These are phyloP conservation scores for Kondoa subrosea DNA, from an alignment of 768 basidiomycete species.

Conservation along the genomic window DNA sequence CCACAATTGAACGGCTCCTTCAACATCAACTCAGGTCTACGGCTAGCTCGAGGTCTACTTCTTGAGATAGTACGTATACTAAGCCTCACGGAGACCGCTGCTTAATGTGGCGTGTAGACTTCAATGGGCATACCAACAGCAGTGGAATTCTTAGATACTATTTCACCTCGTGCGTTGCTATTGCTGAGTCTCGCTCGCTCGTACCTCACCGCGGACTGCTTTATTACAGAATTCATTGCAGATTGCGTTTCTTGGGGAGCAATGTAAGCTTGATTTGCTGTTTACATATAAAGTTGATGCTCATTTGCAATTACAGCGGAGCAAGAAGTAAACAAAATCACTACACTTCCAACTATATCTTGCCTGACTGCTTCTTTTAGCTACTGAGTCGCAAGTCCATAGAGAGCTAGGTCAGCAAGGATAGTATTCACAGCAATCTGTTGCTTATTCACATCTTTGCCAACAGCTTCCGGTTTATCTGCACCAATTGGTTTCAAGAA, in stretches of 20 bases:
- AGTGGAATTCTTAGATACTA: constrained; percentile 71
- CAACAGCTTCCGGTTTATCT: constrained; percentile 43
- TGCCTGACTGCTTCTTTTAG: not conserved
- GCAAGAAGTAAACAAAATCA: constrained; percentile 33
- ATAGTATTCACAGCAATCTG: not conserved
- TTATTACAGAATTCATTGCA: constrained; percentile 91
- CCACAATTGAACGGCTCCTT: constrained; percentile 78
- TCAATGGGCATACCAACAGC: constrained; percentile 71
- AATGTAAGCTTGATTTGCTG: not conserved
- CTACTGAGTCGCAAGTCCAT: constrained; percentile 81
- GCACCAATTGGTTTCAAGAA: constrained; percentile 99
- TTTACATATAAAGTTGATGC: constrained; percentile 38
- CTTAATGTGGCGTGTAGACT: constrained; percentile 7
- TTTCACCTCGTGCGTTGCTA: too few relatives aligned
- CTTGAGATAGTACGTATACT: constrained; percentile 50
- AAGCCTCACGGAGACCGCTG: too few relatives aligned
- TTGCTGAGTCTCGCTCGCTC: too few relatives aligned
- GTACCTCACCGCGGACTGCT: too few relatives aligned
- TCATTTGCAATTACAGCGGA: too few relatives aligned
- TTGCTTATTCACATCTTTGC: not conserved
- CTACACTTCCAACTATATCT: not conserved
- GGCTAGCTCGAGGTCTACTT: constrained; percentile 67
- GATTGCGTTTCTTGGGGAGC: constrained; percentile 65
- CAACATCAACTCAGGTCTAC: constrained; percentile 91
- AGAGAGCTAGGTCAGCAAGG: constrained; percentile 46